Percentiles rank a stretch among this genome's conserved stretches.
phyloP scores from a whole-genome alignment of 2,329 filamentous ascomycete species.

The Penicillium sp. region DNA sequence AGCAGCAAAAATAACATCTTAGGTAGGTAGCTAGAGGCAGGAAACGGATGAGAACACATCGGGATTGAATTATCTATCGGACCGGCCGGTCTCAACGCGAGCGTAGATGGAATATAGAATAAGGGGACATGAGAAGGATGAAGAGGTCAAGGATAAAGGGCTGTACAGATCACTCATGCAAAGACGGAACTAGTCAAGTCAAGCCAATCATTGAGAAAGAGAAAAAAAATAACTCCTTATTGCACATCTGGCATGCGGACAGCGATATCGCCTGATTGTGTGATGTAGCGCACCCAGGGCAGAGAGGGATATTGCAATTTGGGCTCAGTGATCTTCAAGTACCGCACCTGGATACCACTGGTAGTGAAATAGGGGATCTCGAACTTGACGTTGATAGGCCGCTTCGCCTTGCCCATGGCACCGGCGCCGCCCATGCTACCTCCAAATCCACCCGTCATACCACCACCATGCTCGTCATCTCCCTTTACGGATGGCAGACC shows the following conservation, averaged over 20 bases:
- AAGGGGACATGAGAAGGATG: constrained; percentile 4
- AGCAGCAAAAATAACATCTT: too few relatives aligned
- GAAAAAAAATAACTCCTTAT: constrained; percentile 44
- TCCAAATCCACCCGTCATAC: constrained; percentile 96
- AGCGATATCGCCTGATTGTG: constrained; percentile 94
- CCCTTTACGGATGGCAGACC: constrained; percentile 91
- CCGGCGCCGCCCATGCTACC: constrained; percentile 92
- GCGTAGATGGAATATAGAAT: constrained; percentile 9
- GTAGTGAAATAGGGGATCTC: constrained; percentile 99
- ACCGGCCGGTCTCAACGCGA: constrained; percentile 28
- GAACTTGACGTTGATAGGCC: constrained; percentile 98
- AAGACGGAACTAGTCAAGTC: neutral
- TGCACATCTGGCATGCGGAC: constrained; percentile 90
- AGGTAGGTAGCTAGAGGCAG: neutral
- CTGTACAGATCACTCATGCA: constrained; percentile 25
- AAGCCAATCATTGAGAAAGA: neutral
- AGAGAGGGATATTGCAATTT: constrained; percentile 99
- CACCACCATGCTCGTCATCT: constrained; percentile 91
- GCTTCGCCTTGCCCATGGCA: constrained; percentile 79
- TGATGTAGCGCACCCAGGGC: constrained; percentile 98
- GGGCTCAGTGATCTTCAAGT: constrained; percentile 98
- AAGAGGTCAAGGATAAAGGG: constrained; percentile 5
- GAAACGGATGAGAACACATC: constrained; percentile 3
- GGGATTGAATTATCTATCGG: constrained; percentile 29
- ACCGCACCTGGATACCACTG: constrained; percentile 95